Evolutionary conservation across 257 asterid genomes (phyloP).

Genomic region (Coffea canephora): DNA sequence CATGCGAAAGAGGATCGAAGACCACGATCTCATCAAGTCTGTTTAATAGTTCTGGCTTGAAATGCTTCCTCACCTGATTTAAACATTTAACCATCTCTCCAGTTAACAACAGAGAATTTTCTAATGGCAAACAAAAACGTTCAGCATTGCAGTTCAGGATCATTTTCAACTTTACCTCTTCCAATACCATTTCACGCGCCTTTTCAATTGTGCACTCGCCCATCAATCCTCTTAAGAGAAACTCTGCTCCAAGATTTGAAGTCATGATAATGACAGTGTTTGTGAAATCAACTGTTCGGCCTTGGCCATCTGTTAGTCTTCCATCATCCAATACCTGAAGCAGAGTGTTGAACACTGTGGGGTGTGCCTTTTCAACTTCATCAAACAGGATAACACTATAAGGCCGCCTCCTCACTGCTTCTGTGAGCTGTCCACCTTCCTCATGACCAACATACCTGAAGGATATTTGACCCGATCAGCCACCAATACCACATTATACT

Average conservation of each 20-base stretch:
- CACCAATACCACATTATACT: neutral
- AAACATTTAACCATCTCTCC: neutral
- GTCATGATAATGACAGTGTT: conserved; percentile 87
- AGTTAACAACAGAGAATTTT: neutral
- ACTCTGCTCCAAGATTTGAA: conserved; percentile 83
- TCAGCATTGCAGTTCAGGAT: neutral
- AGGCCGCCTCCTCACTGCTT: conserved; percentile 88
- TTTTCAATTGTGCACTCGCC: conserved; percentile 69
- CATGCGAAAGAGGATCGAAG: conserved; percentile 83
- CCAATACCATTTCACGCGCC: conserved; percentile 89
- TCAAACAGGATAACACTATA: conserved; percentile 80
- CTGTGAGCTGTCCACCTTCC: conserved; percentile 93
- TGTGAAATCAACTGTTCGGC: conserved; percentile 78
- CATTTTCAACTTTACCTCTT: conserved; percentile 41
- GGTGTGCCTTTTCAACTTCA: conserved; percentile 89
- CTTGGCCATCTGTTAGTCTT: conserved; percentile 90
- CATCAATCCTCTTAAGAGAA: conserved; percentile 55
- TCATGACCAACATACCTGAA: conserved; percentile 84
- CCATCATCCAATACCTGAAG: conserved; percentile 91
- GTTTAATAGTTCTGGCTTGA: conserved; percentile 86
- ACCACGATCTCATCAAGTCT: conserved; percentile 86
- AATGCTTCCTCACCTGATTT: conserved; percentile 73
- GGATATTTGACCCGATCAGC: neutral
- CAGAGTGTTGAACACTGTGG: conserved; percentile 66
- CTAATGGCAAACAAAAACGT: neutral